phyloP scores from a whole-genome alignment of 371 early-diverging fungal species.

The Apophysomyces ossiformis region DNA sequence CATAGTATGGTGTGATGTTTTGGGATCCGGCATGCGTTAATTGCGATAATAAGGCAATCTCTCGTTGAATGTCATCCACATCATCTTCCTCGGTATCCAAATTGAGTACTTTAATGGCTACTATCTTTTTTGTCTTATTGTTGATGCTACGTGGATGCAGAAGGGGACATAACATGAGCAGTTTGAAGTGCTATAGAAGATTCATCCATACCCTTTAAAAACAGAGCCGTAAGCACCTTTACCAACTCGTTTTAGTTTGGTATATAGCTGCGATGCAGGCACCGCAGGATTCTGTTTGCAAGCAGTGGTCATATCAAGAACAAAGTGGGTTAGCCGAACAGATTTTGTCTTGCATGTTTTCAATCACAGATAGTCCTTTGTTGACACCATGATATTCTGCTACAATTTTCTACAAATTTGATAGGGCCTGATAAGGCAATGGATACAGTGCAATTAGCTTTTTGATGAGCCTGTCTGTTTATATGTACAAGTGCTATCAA shows the following conservation, averaged over 20 bases:
- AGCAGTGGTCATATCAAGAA: slow-evolving; percentile 20
- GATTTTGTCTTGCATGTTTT: too few species aligned
- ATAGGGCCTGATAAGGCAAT: too few species aligned
- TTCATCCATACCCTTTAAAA: slow-evolving; percentile 49
- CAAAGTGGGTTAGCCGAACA: background rate
- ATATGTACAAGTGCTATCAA: too few species aligned
- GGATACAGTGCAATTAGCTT: too few species aligned
- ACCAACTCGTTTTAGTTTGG: slow-evolving; percentile 50
- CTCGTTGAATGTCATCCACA: slow-evolving; percentile 94
- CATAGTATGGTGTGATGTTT: slow-evolving; percentile 94
- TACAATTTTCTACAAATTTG: too few species aligned
- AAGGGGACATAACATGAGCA: background rate
- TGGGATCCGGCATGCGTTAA: slow-evolving; percentile 81
- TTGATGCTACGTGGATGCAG: slow-evolving; percentile 52
- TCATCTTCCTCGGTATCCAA: slow-evolving; percentile 96
- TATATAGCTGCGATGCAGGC: slow-evolving; percentile 47
- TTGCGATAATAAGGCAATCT: slow-evolving; percentile 89
- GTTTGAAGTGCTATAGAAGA: background rate
- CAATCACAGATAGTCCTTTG: too few species aligned
- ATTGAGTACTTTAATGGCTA: slow-evolving; percentile 97
- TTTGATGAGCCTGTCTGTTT: too few species aligned
- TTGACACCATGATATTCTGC: too few species aligned
- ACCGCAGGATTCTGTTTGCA: slow-evolving; percentile 13
- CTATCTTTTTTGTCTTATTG: slow-evolving; percentile 69
- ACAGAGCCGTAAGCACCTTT: slow-evolving; percentile 64